Conservation (phyloP, 2,329 filamentous ascomycete genomes). For the Colletotrichum karsti region DNA sequence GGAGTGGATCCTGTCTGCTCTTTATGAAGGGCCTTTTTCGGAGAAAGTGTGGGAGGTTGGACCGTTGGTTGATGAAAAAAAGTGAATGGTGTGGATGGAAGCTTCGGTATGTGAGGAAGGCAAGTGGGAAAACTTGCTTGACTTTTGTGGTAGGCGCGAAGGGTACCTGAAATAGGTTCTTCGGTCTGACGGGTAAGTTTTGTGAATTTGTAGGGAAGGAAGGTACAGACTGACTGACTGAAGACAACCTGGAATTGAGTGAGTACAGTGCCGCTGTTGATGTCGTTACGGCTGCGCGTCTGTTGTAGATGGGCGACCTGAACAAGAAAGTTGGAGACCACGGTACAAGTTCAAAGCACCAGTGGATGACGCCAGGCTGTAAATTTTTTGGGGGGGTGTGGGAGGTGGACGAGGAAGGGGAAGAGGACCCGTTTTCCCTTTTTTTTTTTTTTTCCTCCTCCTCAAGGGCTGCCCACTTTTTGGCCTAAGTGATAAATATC, state of each 20-base stretch:
- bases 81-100: slow-evolving; percentile 3
- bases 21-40: slow-evolving; percentile 30
- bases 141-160: not conserved
- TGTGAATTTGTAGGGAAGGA: slow-evolving; percentile 1
- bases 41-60: slow-evolving; percentile 29
- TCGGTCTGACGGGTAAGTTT: not conserved
- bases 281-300: not conserved
- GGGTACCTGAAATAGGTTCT: not conserved
- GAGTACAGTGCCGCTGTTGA: not conserved
- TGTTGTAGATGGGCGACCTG: not conserved
- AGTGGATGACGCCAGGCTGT: slow-evolving; percentile 16
- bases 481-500: slow-evolving; percentile 18
- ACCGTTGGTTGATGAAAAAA: slow-evolving; percentile 18
- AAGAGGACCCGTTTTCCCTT: slow-evolving; percentile 13
- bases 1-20: slow-evolving; percentile 24
- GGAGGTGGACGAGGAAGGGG: slow-evolving; percentile 3
- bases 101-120: slow-evolving; percentile 22
- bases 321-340: slow-evolving; percentile 29
- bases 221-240: not conserved
- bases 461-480: slow-evolving; percentile 9
- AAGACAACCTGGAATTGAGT: not conserved
- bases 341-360: slow-evolving; percentile 26
- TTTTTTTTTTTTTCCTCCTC: not conserved
- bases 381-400: slow-evolving; percentile 12
- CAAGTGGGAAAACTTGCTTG: not conserved